These are phyloP conservation scores for Syzygium grande DNA, from an alignment of 345 rosid species.

Conservation along the genomic window DNA sequence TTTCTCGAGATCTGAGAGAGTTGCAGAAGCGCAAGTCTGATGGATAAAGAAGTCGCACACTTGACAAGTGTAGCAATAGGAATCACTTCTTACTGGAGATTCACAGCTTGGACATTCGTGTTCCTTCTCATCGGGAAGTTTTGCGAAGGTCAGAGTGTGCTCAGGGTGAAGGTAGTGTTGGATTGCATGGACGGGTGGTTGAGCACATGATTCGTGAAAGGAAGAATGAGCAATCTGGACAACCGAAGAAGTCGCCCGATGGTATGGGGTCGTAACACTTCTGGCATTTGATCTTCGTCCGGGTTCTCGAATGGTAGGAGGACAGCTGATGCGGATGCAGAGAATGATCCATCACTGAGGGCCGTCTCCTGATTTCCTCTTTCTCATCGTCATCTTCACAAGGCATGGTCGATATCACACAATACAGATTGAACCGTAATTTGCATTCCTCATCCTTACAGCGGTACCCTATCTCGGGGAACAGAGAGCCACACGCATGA, in stretches of 20 bases:
- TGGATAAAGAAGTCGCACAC: neutral
- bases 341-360: neutral
- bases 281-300: rapidly evolving
- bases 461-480: neutral
- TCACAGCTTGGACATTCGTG: rapidly evolving
- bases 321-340: neutral
- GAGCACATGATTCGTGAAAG: neutral
- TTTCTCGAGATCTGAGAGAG: neutral
- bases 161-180: neutral
- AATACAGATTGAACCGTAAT: neutral
- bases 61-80: neutral
- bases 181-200: rapidly evolving
- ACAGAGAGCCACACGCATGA: rapidly evolving
- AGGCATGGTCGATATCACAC: neutral
- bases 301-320: neutral
- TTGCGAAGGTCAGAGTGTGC: neutral
- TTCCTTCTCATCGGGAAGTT: rapidly evolving
- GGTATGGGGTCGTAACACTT: rapidly evolving
- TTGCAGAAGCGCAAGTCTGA: neutral
- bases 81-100: rapidly evolving
- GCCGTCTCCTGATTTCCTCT: neutral
- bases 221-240: neutral
- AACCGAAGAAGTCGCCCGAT: neutral
- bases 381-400: neutral
- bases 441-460: neutral